Evolutionary conservation across 2,329 filamentous ascomycete species (phyloP).

Genomic region (Pseudogymnoascus sp.): DNA sequence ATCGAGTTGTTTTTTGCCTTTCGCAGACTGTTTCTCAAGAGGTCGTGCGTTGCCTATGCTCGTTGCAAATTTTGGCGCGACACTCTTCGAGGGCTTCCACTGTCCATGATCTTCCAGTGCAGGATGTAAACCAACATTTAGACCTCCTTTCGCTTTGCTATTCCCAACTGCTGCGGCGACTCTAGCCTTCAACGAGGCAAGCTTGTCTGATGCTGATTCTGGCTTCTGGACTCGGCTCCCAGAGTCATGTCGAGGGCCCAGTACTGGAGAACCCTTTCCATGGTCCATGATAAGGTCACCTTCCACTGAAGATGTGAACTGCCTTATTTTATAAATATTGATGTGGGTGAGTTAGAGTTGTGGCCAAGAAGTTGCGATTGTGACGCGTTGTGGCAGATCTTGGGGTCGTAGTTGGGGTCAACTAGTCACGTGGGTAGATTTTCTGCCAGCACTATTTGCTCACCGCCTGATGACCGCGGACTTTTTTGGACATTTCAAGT

Average conservation of each 20-base stretch:
- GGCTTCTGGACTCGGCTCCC: slow-evolving; percentile 47
- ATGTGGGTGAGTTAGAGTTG: not conserved
- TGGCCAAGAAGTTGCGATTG: not conserved
- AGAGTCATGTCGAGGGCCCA: slow-evolving; percentile 50
- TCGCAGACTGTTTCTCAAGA: slow-evolving; percentile 29
- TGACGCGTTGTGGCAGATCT: slow-evolving; percentile 3
- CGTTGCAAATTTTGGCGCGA: slow-evolving; percentile 32
- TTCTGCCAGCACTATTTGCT: slow-evolving; percentile 4
- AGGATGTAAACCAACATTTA: slow-evolving; percentile 46
- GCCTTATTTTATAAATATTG: not conserved
- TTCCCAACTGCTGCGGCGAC: slow-evolving; percentile 65
- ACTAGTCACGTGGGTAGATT: slow-evolving; percentile 4
- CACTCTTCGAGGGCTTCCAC: slow-evolving; percentile 36
- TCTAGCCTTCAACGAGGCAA: slow-evolving; percentile 72
- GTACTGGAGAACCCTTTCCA: slow-evolving; percentile 39
- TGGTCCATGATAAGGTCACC: slow-evolving; percentile 42
- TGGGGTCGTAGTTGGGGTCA: slow-evolving; percentile 1
- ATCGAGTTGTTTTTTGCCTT: slow-evolving; percentile 44
- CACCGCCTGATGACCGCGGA: slow-evolving; percentile 9
- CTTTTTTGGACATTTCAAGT: slow-evolving; percentile 8
- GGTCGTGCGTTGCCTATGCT: slow-evolving; percentile 34
- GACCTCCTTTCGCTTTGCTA: slow-evolving; percentile 37
- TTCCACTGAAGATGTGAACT: not conserved
- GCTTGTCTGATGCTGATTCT: slow-evolving; percentile 53
- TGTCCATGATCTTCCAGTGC: slow-evolving; percentile 55